Evolutionary conservation across 805 yeast genomes (phyloP).

Genomic region (Candida germanica): DNA sequence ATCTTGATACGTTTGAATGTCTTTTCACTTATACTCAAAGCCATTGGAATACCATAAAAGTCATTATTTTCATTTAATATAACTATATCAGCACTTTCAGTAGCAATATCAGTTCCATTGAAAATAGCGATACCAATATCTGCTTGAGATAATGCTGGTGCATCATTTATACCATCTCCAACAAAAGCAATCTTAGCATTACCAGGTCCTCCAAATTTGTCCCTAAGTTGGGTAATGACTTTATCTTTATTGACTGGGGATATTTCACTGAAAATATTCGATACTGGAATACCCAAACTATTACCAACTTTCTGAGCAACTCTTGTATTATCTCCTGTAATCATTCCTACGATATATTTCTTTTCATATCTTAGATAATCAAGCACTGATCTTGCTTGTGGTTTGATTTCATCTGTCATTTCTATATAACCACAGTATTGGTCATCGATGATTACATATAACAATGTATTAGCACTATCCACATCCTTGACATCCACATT

Average conservation of each 20-base stretch:
- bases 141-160: slow-evolving; percentile 89
- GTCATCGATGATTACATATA: slow-evolving; percentile 59
- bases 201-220: slow-evolving; percentile 29
- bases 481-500: slow-evolving; percentile 9
- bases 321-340: slow-evolving; percentile 77
- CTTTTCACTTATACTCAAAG: slow-evolving; percentile 63
- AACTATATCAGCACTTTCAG: slow-evolving; percentile 94
- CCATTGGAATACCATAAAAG: slow-evolving; percentile 52
- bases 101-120: slow-evolving; percentile 92
- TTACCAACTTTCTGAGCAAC: slow-evolving; percentile 65
- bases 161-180: slow-evolving; percentile 98
- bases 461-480: slow-evolving; percentile 39
- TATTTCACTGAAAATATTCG: slow-evolving; percentile 70
- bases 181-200: slow-evolving; percentile 68
- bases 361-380: slow-evolving; percentile 44
- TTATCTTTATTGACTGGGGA: slow-evolving; percentile 75
- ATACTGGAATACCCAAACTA: slow-evolving; percentile 61
- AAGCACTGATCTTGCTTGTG: slow-evolving; percentile 62
- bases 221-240: slow-evolving; percentile 57
- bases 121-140: slow-evolving; percentile 90
- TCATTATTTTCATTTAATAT: slow-evolving; percentile 41
- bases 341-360: slow-evolving; percentile 71
- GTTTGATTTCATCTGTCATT: slow-evolving; percentile 64
- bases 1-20: slow-evolving; percentile 73
- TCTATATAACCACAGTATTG: slow-evolving; percentile 62